Evolutionary conservation across 2,329 filamentous ascomycete species (phyloP).

Genomic region (Pseudodiploospora longispora): DNA sequence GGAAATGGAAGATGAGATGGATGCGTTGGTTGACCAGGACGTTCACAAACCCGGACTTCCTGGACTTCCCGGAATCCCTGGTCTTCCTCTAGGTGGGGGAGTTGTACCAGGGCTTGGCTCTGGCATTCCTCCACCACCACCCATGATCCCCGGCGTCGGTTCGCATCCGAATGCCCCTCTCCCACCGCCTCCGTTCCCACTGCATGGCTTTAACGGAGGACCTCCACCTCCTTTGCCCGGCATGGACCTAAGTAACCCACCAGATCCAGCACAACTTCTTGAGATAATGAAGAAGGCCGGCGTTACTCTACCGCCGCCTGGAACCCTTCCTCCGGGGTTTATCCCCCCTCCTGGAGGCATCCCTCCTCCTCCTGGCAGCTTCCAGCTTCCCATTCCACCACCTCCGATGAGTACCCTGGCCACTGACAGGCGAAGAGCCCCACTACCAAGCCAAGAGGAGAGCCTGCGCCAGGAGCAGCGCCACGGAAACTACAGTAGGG

Average conservation of each 20-base stretch:
- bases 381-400: conserved; percentile 27
- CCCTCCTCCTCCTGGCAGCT: conserved; percentile 24
- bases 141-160: conserved; percentile 44
- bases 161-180: conserved; percentile 30
- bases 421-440: conserved; percentile 46
- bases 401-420: conserved; percentile 30
- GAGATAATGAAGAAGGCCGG: conserved; percentile 60
- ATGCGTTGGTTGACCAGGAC: conserved; percentile 86
- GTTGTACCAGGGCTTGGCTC: conserved; percentile 35
- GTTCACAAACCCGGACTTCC: conserved; percentile 41
- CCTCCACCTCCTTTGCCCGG: conserved; percentile 45
- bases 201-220: conserved; percentile 39
- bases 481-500: conserved; percentile 51
- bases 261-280: conserved; percentile 52
- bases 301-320: conserved; percentile 50
- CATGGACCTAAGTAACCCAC: conserved; percentile 51
- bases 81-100: conserved; percentile 38
- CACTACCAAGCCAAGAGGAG: conserved; percentile 76
- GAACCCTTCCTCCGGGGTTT: conserved; percentile 35
- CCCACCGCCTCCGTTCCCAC: conserved; percentile 46
- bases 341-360: conserved; percentile 32
- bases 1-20: conserved; percentile 86
- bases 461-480: conserved; percentile 71
- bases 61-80: conserved; percentile 40
- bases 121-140: conserved; percentile 32